Percentiles rank a stretch among this genome's conserved stretches.
phyloP scores from a whole-genome alignment of 1,139 yeast genomes.

The Blastobotrys elegans region DNA sequence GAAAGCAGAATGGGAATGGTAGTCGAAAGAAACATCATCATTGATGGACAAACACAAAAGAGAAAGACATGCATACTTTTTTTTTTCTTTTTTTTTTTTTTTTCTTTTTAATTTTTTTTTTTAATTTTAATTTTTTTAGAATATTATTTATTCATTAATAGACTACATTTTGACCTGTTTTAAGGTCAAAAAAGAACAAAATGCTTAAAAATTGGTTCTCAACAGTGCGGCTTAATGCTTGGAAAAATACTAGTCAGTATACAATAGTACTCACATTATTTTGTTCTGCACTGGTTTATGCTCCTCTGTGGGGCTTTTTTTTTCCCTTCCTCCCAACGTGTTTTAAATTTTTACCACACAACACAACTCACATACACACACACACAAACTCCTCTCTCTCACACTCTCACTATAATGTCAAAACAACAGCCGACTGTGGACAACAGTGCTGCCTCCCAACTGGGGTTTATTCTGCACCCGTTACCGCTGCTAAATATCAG shows the following conservation, averaged over 20 bases:
- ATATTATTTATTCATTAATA: too few species aligned
- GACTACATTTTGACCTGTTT: too few species aligned
- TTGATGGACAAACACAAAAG: too few species aligned
- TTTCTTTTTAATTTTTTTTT: not conserved
- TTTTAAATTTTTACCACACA: not conserved
- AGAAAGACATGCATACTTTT: constrained; percentile 2
- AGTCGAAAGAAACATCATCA: not conserved
- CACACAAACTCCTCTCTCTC: too few species aligned
- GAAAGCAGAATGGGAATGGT: not conserved
- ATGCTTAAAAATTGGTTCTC: too few species aligned
- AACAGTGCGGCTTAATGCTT: too few species aligned
- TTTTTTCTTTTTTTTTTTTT: not conserved
- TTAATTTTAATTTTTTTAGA: not conserved
- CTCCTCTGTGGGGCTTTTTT: too few species aligned
- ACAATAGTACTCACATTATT: too few species aligned
- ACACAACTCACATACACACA: not conserved
- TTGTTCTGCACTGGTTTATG: too few species aligned
- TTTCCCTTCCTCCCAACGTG: too few species aligned
- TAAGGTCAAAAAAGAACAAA: too few species aligned
- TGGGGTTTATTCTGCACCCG: constrained; percentile 31
- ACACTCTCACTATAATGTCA: not conserved
- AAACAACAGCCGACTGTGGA: not conserved
- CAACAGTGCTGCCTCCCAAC: constrained; percentile 5
- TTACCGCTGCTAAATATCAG: constrained; percentile 35
- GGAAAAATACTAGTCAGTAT: too few species aligned